A percentile compares a stretch with the other conserved stretches of the same genome.
phyloP scores from a whole-genome alignment of 176 grass and related monocot species.

The Cenchrus americanus region DNA sequence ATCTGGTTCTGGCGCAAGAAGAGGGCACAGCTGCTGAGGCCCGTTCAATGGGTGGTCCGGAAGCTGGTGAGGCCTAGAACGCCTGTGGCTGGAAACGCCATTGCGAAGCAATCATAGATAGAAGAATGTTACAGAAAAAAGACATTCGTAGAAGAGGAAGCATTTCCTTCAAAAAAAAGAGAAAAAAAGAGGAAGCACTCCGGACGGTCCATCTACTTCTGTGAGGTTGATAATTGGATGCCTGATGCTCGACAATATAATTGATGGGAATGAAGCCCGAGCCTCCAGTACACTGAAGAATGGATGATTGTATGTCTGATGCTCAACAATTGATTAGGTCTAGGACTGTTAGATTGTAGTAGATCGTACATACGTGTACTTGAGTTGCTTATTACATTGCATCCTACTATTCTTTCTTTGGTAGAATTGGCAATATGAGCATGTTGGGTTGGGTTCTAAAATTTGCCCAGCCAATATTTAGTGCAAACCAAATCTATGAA shows the following conservation, averaged over 20 bases:
- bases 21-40: constrained; percentile 58
- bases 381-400: no score
- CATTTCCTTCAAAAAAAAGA: no score
- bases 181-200: not conserved
- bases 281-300: not conserved
- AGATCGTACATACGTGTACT: no score
- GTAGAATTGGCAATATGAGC: no score
- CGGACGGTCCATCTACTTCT: not conserved
- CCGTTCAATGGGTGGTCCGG: constrained; percentile 50
- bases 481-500: no score
- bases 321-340: not conserved
- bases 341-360: constrained; percentile 3
- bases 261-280: not conserved
- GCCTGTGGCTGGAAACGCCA: not conserved
- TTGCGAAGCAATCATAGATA: constrained; percentile 18
- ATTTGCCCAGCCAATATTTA: no score
- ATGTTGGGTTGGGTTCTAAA: no score
- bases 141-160: not conserved
- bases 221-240: not conserved
- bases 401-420: no score
- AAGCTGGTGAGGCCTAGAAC: constrained; percentile 23
- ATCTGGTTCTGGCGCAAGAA: constrained; percentile 75
- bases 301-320: not conserved
- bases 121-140: no score
- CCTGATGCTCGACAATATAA: not conserved